Conservation (phyloP, 305 asterid species). For the Rubia balearica region DNA sequence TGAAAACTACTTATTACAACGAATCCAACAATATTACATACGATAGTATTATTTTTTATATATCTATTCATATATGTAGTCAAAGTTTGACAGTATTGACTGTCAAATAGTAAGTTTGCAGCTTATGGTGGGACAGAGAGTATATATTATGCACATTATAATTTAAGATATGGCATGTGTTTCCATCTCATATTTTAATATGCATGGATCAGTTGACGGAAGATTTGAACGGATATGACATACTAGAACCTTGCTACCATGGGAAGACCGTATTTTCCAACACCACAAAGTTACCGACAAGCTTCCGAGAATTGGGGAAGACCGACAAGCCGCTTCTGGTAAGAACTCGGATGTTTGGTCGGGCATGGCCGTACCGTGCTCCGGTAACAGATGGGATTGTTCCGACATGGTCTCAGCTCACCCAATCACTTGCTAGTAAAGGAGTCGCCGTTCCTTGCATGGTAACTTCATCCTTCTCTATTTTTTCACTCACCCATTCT, state of each 20-base stretch:
- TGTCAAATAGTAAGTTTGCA: no score
- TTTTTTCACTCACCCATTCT: no score
- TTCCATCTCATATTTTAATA: neutral
- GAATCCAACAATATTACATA: no score
- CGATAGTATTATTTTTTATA: no score
- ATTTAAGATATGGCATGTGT: no score
- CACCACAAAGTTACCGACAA: slow-evolving; percentile 31
- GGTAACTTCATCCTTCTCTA: slow-evolving; percentile 15
- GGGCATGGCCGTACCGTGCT: slow-evolving; percentile 64
- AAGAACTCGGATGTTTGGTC: slow-evolving; percentile 49
- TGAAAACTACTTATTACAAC: no score
- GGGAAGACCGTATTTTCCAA: slow-evolving; percentile 4
- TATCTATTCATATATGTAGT: no score
- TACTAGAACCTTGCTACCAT: slow-evolving; percentile 53
- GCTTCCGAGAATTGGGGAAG: slow-evolving; percentile 44
- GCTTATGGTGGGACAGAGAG: no score
- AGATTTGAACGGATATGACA: slow-evolving; percentile 35
- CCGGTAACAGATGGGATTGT: slow-evolving; percentile 40
- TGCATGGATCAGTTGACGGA: slow-evolving; percentile 25
- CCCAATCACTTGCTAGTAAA: neutral
- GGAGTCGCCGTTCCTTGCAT: slow-evolving; percentile 29
- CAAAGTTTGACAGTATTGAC: no score
- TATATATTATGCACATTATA: no score
- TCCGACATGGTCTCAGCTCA: slow-evolving; percentile 43
- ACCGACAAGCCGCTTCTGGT: slow-evolving; percentile 45